Evolutionary conservation across 768 basidiomycete species (phyloP), one percentile per base, ranked within the genome.

Genomic region (Suillus occidentalis): DNA sequence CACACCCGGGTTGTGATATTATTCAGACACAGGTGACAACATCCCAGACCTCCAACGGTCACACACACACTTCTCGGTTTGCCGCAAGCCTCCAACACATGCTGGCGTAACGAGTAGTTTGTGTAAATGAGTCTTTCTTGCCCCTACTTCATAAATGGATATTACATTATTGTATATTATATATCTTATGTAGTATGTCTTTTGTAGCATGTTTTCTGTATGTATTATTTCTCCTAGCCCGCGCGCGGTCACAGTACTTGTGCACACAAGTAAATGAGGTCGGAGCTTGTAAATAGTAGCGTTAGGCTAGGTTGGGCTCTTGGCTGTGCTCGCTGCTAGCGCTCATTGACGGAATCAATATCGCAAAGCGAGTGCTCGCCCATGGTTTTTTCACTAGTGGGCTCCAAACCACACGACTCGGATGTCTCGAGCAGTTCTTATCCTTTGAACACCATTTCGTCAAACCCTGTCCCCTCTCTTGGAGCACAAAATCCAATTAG

Each of bases 51-150:
- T 40, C 12, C 49, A 22, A 45, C 28, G 20, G 40, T 56, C 60
- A 40, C 34, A 49, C 63, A 68, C 53, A 60, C 72, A 36, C 62
- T 55, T 63, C 75, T 68, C 71, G 72, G 75, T 36, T 76, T 22
- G 70, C n/a, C n/a, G n/a, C 52, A 56, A 65, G 63, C 45, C 63
- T 74, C 43, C 66, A 67, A 52, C 66, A 76, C 68, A 61, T 12
- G 66, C 64, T 31, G 72, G 69, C 39, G 67, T 75, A 31, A n/a
- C 74, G 62, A 67, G 65, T 69, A 71, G 64, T 67, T 68, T 34
- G 66, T 66, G 34, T 60, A 10, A 52, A 18, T 9, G 13, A 50
- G 13, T 25, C 12, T 36, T 56, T n/a, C 13, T 16, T 50, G 25
- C 52, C 20, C 10, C 18, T 31, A 34, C 28, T 53, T 53, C 31